Base-by-base conservation (phyloP, 139 green algal species). In the Ostreobium quekettii region DNA sequence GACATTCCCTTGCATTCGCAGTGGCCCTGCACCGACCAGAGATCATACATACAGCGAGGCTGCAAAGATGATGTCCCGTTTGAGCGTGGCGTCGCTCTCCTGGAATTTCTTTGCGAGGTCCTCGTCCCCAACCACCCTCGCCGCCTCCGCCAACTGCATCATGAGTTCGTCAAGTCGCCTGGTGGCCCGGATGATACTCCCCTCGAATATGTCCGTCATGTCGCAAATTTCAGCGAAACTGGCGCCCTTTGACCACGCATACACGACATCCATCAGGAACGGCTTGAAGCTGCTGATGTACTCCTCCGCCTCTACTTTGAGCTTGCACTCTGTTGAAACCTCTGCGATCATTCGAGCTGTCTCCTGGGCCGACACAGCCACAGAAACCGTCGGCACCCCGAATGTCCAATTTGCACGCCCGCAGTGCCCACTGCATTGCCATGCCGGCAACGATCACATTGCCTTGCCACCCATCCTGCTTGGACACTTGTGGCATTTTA, bases 141-240 rank as follows among this genome's bases (percentile, higher is more conserved):
- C 83, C 36, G 90, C 93, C 0, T 37, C 38, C 7, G 80, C 67
- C 64, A 99, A 70, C 72, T 98, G 83, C 47, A 82, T 67, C 79
- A 97, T 85, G 8, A 99, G 80, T 80, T 98, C 93, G 69, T 97
- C 85, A 42, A 99, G 71, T 1, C 93, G 74, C 22, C 92, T 78
- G 15, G 85, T 82, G 3, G 81, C 86, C 1, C 93, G 80, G 7
- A 98, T 86, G 66, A 98, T 85, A 66, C 66, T 88, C 19, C 94
- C 94, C 77, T 98, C 94, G 74, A 95, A 98, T 0, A 96, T 78
- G 64, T 96, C 90, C n/a, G 90, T 93, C 73, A 80, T 76, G 4
- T 77, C 56, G 42, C 73, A 85, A 39, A 90, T 67, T 71, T 85
- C 76, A 32, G 63, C 64, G 61, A 92, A 92, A 8, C 49, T 80